Percentiles rank a stretch among this genome's conserved stretches.
Evolutionary conservation across 192 early-diverging fungal genomes (phyloP).

Genomic region (Gamsiella multidivaricata): DNA sequence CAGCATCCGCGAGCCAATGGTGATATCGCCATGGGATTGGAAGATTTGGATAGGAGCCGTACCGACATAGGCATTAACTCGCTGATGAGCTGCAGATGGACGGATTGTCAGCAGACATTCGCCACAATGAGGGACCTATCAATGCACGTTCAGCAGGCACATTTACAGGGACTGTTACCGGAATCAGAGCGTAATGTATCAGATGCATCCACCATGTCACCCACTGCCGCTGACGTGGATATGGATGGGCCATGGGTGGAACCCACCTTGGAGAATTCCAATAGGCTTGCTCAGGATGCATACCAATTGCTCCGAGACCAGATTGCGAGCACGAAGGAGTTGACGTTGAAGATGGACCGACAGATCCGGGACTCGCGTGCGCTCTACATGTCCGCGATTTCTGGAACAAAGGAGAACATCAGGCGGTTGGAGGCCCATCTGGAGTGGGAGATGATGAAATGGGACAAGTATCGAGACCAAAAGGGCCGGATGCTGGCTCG

Average conservation of each 20-base stretch:
- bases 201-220: not conserved
- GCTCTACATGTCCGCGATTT: slow-evolving; percentile 14
- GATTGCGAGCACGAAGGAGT: slow-evolving; percentile 4
- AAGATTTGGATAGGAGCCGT: not conserved
- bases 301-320: slow-evolving; percentile 15
- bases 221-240: not conserved
- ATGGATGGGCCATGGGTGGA: not conserved
- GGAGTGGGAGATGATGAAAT: slow-evolving; percentile 48
- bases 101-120: slow-evolving; percentile 10
- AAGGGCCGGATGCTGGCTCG: slow-evolving; percentile 21
- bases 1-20: not conserved
- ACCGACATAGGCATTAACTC: not conserved
- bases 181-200: not conserved
- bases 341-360: slow-evolving; percentile 1
- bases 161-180: not conserved
- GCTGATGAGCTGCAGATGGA: slow-evolving; percentile 12
- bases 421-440: slow-evolving; percentile 35
- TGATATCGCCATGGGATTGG: not conserved
- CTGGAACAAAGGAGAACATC: slow-evolving; percentile 15
- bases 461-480: slow-evolving; percentile 22
- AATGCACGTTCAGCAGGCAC: slow-evolving; percentile 19
- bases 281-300: not conserved
- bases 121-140: slow-evolving; percentile 12
- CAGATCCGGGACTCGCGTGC: slow-evolving; percentile 5
- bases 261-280: not conserved